Evolutionary conservation across 345 rosid species (phyloP), one percentile per base, ranked within the genome.

Genomic region (Toxicodendron radicans): DNA sequence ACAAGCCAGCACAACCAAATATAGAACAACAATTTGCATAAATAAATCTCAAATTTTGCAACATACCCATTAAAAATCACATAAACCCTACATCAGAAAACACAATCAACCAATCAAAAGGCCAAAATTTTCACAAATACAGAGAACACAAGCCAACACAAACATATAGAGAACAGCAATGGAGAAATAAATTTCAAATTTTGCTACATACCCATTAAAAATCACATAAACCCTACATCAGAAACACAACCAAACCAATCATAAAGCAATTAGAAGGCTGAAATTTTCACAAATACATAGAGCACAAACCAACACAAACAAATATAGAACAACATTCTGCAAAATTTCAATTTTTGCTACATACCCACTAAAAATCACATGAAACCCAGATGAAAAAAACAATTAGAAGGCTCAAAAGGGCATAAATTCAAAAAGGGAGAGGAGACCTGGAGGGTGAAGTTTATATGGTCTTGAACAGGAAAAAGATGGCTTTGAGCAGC

Each of bases 361-460:
- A 56, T 57, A 4, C 66, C 64, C 41, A 23, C 14, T 18, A 11
- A 33, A n/a, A 12, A 24, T 62, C 14, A 59, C 7, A 17, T 18
- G 23, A 32, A 51, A 3, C 59, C 46, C 8, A 38, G 43, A 38
- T 38, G 17, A 24, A n/a, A 58, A 59, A 43, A 1, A 59, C 11
- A 23, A 13, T 33, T 13, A 64, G 64, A 33, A 17, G 20, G 18
- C 30, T 13, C 10, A 35, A 35, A 56, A 32, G 4, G 5, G 48
- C 24, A 33, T 18, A 12, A 9, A 64, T 10, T 23, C 8, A 69
- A 66, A 45, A 72, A 64, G 43, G 73, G 62, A 20, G 58, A 23
- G 54, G 58, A 56, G 71, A 88, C 99, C 89, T 95, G 99, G 75
- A 95, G 95, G 27, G 92, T 92, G 90, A 88, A 95, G 79, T 88